phyloP scores from a whole-genome alignment of 352 stramenopile genomes.

The Phytophthora megakarya region DNA sequence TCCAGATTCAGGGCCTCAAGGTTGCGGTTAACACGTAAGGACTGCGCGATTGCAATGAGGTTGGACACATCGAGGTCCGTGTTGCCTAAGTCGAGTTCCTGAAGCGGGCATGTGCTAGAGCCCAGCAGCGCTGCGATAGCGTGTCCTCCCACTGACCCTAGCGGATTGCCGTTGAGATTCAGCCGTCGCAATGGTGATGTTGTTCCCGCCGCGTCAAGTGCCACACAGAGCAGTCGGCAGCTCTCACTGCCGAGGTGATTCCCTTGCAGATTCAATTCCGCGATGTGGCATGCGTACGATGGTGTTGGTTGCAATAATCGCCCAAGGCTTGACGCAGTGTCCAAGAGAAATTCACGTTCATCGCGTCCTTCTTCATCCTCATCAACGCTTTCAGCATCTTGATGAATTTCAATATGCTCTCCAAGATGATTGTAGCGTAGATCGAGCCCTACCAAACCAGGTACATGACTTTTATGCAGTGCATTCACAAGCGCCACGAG shows the following conservation, averaged over 20 bases:
- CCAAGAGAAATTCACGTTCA: constrained; percentile 52
- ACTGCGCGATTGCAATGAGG: constrained; percentile 65
- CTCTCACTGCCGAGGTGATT: constrained; percentile 69
- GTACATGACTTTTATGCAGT: constrained; percentile 52
- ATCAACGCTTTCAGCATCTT: constrained; percentile 22
- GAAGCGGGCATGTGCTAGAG: constrained; percentile 35
- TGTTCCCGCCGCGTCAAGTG: constrained; percentile 42
- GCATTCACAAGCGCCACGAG: constrained; percentile 56
- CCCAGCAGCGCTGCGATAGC: constrained; percentile 56
- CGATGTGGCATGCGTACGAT: constrained; percentile 56
- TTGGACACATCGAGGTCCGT: constrained; percentile 67
- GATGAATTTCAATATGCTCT: constrained; percentile 34
- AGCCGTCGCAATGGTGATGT: constrained; percentile 46
- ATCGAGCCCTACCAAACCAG: constrained; percentile 50
- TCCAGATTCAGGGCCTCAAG: constrained; percentile 59
- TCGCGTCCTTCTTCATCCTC: constrained; percentile 24
- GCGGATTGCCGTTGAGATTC: constrained; percentile 57
- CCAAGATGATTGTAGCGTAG: constrained; percentile 63
- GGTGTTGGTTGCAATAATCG: constrained; percentile 52
- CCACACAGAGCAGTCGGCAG: constrained; percentile 56
- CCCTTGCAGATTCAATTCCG: constrained; percentile 58
- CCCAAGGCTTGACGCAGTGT: constrained; percentile 49
- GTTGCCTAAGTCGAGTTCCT: constrained; percentile 61
- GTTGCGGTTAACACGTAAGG: constrained; percentile 46
- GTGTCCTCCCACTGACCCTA: constrained; percentile 53